Evolutionary conservation across 2,329 filamentous ascomycete species (phyloP).

Genomic region (Grosmannia penicillata): DNA sequence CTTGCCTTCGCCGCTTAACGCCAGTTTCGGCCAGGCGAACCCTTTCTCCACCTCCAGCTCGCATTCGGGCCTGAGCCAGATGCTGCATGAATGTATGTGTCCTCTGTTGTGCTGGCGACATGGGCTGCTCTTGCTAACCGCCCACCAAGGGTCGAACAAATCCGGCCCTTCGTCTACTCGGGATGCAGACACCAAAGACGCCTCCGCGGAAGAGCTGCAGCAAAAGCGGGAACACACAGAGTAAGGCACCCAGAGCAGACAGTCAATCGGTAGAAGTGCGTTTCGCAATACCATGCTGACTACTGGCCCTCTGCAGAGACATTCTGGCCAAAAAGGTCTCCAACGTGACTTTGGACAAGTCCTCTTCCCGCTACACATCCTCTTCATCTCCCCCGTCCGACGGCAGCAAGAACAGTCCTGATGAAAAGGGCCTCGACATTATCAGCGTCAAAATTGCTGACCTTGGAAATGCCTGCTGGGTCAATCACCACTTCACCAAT

Average conservation of each 20-base stretch:
- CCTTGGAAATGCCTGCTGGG: slow-evolving; percentile 96
- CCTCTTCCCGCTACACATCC: slow-evolving; percentile 8
- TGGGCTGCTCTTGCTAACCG: neutral
- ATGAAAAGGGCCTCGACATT: slow-evolving; percentile 49
- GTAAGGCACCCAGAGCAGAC: slow-evolving; percentile 54
- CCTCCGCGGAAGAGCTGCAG: slow-evolving; percentile 40
- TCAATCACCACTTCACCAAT: slow-evolving; percentile 97
- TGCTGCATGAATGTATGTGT: slow-evolving; percentile 48
- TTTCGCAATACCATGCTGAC: neutral
- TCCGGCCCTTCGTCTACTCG: neutral
- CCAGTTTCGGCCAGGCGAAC: slow-evolving; percentile 71
- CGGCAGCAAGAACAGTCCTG: slow-evolving; percentile 48
- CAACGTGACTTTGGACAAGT: slow-evolving; percentile 80
- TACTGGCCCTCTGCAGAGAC: slow-evolving; percentile 40
- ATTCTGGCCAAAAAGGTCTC: slow-evolving; percentile 86
- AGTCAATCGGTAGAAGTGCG: no score
- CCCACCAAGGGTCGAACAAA: slow-evolving; percentile 1
- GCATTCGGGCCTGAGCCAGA: slow-evolving; percentile 67
- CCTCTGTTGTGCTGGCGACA: neutral
- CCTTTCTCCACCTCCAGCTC: slow-evolving; percentile 49
- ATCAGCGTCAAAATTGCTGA: slow-evolving; percentile 99
- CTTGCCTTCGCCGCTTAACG: slow-evolving; percentile 84
- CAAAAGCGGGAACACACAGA: slow-evolving; percentile 85
- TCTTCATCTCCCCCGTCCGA: neutral
- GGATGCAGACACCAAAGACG: slow-evolving; percentile 27